Percentiles rank a stretch among this genome's conserved stretches.
Conservation (phyloP, 1,284 basidiomycete species). For the Sporisorium scitamineum region DNA sequence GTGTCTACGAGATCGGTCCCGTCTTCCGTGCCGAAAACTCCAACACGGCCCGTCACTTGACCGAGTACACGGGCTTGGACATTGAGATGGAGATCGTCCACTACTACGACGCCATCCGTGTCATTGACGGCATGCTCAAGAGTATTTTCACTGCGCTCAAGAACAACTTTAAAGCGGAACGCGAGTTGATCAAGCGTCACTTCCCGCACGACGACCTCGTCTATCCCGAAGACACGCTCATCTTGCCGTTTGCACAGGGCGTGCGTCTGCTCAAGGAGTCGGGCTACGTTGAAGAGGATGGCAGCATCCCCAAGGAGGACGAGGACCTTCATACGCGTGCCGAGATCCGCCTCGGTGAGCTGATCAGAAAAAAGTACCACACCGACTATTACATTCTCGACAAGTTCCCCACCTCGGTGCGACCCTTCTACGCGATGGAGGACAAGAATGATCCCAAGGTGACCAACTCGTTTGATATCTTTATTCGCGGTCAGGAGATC, state of each 20-base stretch:
- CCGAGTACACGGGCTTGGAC: slow-evolving; percentile 67
- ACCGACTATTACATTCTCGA: slow-evolving; percentile 77
- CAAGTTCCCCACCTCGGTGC: slow-evolving; percentile 76
- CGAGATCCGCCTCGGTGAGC: slow-evolving; percentile 88
- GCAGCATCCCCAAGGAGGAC: slow-evolving; percentile 56
- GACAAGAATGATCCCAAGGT: slow-evolving; percentile 72
- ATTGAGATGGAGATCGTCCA: slow-evolving; percentile 66
- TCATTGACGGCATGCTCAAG: slow-evolving; percentile 66
- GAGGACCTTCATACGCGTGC: slow-evolving; percentile 80
- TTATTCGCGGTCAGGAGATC: slow-evolving; percentile 68
- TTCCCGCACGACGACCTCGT: slow-evolving; percentile 62
- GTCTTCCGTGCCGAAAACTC: slow-evolving; percentile 68
- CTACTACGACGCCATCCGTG: slow-evolving; percentile 64
- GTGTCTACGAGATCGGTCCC: slow-evolving; percentile 67
- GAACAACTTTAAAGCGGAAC: slow-evolving; percentile 45
- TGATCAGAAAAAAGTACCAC: slow-evolving; percentile 91
- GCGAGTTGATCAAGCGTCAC: slow-evolving; percentile 54
- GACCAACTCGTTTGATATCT: slow-evolving; percentile 67
- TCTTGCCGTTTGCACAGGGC: slow-evolving; percentile 85
- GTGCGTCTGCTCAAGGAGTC: slow-evolving; percentile 76
- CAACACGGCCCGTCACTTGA: slow-evolving; percentile 65
- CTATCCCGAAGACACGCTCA: slow-evolving; percentile 70
- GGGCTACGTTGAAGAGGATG: slow-evolving; percentile 64
- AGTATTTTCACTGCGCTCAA: slow-evolving; percentile 57
- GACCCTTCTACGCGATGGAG: slow-evolving; percentile 84